Conservation (phyloP, 352 stramenopile genomes). For the Pythium oligandrum region DNA sequence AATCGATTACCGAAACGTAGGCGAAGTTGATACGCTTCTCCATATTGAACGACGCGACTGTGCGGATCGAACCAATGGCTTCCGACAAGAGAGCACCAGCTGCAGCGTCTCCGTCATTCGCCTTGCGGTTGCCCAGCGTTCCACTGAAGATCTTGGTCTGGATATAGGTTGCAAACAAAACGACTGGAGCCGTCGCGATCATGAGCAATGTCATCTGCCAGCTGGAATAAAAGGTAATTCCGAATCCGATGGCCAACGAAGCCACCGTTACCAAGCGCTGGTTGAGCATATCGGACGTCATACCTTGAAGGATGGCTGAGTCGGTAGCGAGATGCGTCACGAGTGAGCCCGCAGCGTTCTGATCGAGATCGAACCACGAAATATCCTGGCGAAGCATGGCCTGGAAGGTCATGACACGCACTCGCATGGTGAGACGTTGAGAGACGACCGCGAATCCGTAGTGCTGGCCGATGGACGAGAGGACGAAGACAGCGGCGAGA, state of each 20-base stretch:
- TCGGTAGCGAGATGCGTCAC: background rate
- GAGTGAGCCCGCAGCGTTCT: background rate
- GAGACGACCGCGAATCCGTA: background rate
- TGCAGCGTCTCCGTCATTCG: background rate
- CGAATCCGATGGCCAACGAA: background rate
- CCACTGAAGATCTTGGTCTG: background rate
- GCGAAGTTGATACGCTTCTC: background rate
- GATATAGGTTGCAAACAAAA: background rate
- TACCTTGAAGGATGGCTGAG: background rate
- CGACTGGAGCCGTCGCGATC: background rate
- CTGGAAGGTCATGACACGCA: background rate
- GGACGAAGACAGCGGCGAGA: background rate
- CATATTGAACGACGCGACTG: background rate
- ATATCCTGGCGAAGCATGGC: background rate
- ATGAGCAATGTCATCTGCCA: slow-evolving; percentile 26
- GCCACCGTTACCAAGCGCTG: background rate
- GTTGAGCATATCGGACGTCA: background rate
- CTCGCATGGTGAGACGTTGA: background rate
- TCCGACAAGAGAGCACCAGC: background rate
- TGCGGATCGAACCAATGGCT: background rate
- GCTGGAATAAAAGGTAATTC: background rate
- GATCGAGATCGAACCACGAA: background rate
- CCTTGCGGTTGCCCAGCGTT: background rate
- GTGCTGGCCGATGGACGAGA: background rate
- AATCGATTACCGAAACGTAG: background rate